Conservation (phyloP, 495 filamentous ascomycete genomes). For the Aspergillus leporis region DNA sequence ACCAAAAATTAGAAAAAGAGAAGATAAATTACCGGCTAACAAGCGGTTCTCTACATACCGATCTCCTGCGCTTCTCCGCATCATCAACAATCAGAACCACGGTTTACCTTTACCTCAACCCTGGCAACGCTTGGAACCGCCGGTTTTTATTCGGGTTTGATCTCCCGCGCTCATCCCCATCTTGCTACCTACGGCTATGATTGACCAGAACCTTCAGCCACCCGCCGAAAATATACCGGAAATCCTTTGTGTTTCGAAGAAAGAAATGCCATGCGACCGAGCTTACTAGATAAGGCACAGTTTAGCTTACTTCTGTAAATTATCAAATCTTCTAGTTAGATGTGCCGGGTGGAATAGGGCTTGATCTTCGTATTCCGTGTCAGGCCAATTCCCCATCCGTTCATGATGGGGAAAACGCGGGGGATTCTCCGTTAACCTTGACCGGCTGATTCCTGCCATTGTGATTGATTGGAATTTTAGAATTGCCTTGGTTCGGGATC, state of each 20-base stretch:
- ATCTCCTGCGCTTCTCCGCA: constrained; percentile 1
- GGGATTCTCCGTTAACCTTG: constrained; percentile 3
- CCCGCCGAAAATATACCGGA: constrained; percentile 3
- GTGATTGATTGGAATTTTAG: not conserved
- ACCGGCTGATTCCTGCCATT: not conserved
- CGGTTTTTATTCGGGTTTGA: not conserved
- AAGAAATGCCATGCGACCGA: not conserved
- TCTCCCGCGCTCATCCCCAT: not conserved
- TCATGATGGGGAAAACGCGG: constrained; percentile 1
- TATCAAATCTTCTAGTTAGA: not conserved
- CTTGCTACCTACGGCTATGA: not conserved
- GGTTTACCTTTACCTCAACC: not conserved
- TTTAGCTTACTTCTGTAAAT: not conserved
- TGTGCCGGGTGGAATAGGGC: not conserved
- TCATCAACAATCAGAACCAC: not conserved
- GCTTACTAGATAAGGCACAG: not conserved
- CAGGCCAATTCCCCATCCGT: constrained; percentile 3
- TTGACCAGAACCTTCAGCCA: not conserved
- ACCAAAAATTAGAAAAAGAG: not conserved
- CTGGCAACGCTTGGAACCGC: not conserved
- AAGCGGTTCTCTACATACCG: not conserved
- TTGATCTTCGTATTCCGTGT: not conserved
- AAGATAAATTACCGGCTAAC: constrained; percentile 1
- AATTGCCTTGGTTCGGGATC: not conserved
- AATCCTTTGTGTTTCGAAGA: not conserved